Conservation (phyloP, 2,329 filamentous ascomycete species). For the Rhinocladiella mackenziei region DNA sequence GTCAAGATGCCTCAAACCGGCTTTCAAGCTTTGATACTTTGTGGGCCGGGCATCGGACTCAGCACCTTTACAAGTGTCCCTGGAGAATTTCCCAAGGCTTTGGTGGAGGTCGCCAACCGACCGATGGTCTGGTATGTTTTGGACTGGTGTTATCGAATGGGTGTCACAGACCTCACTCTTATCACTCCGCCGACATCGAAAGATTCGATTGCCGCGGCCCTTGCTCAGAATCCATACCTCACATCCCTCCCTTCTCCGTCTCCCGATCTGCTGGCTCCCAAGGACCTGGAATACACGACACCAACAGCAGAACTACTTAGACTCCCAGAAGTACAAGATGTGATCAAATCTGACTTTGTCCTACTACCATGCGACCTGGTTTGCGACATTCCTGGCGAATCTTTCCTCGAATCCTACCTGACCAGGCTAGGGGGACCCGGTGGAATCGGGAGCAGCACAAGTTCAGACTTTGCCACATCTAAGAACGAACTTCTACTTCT, state of each 20-base stretch:
- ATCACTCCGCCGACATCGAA: constrained; percentile 45
- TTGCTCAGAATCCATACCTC: constrained; percentile 49
- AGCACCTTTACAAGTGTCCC: constrained; percentile 50
- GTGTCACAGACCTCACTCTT: constrained; percentile 46
- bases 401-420: constrained; percentile 88
- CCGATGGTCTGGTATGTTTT: constrained; percentile 50
- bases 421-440: constrained; percentile 68
- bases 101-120: constrained; percentile 49
- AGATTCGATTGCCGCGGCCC: constrained; percentile 43
- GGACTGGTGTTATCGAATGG: constrained; percentile 49
- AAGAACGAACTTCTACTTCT: constrained; percentile 46
- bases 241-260: constrained; percentile 48
- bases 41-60: constrained; percentile 47
- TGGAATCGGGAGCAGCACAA: constrained; percentile 39
- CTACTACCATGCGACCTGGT: constrained; percentile 90
- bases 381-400: constrained; percentile 79
- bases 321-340: constrained; percentile 72
- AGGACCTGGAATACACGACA: constrained; percentile 72
- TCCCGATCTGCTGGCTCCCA: constrained; percentile 70
- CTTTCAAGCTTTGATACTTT: constrained; percentile 48
- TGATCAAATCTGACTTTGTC: constrained; percentile 80
- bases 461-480: constrained; percentile 40
- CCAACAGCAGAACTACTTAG: constrained; percentile 86
- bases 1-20: constrained; percentile 35
- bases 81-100: constrained; percentile 47